Evolutionary conservation across 2,329 filamentous ascomycete species (phyloP).

Genomic region (Chrysosporium keratinophilum): DNA sequence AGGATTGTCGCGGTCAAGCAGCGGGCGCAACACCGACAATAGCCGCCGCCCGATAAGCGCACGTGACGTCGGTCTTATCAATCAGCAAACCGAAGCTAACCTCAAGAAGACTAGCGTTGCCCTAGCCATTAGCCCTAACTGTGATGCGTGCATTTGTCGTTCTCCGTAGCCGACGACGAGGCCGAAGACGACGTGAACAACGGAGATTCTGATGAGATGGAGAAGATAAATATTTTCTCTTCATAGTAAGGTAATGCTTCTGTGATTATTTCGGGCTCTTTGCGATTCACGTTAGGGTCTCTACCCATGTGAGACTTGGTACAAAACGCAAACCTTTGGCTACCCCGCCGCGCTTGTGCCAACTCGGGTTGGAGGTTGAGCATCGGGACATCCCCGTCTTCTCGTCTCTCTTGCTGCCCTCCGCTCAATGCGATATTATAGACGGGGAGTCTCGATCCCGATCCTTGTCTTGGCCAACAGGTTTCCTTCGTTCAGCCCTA

Average conservation of each 20-base stretch:
- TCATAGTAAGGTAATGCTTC: no score
- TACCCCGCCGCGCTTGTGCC: background rate
- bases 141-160: background rate
- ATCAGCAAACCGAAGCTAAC: background rate
- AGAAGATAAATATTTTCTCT: no score
- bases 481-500: constrained; percentile 1
- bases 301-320: no score
- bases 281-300: no score
- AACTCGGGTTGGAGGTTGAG: background rate
- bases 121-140: background rate
- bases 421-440: background rate
- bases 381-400: background rate
- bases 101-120: background rate
- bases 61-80: constrained; percentile 1
- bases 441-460: background rate
- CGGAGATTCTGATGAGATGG: background rate
- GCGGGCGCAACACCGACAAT: constrained; percentile 7
- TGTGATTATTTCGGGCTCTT: no score
- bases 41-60: constrained; percentile 1
- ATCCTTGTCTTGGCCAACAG: background rate
- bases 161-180: background rate
- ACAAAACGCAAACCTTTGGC: no score
- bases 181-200: background rate
- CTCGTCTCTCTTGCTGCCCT: background rate
- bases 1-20: constrained; percentile 7